Base-by-base conservation (phyloP, 2,329 filamentous ascomycete genomes). In the Monosporascus ibericus region DNA sequence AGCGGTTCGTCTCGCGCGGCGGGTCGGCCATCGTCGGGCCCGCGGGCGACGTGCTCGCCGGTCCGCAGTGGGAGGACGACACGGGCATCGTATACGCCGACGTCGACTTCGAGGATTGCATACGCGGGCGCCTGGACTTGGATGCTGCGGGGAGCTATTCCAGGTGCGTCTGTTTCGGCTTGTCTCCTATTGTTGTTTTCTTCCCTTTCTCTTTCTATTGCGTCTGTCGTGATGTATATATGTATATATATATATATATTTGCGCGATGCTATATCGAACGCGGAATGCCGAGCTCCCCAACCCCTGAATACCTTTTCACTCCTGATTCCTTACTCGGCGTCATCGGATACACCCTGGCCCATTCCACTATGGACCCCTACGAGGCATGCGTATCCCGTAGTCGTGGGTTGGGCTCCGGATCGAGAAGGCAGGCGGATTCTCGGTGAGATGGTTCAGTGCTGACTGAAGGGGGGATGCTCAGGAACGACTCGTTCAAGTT, bases 91-190 rank as follows among this genome's bases (percentile, higher is more conserved):
- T 91, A 49, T 80, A 81, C 36, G 77, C 82, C 1, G 88, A 94
- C 58, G 85, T 92, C 3, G 90, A 96, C 64, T 86, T 96, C 63
- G 88, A 95, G 47, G 90, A 96, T 59, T 96, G 92, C 61, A 81
- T 91, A 59, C 78, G 89, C 9, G 92, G 91, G 0, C 75, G 90
- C 49, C 68, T 96, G 58, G 91, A 96, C 67, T 68, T 96, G 47
- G 92, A 96, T 72, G 84, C 89, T 38, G 90, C 84, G 2, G 92
- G 92, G 0, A 91, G 87, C 65, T 96, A 95, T 69, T 92, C 90
- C 2, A 79, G 90, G 66, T 87, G 79, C 56, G 85, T 56, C 27
- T 14, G 9, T 30, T 30, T 14, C 8, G 3, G 3, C 3, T 14
- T 30, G 9, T 30, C 11, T 14, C 27, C 27, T 14, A 11, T 14